Evolutionary conservation across 495 filamentous ascomycete species (phyloP).

Genomic region (Lepraria neglecta): DNA sequence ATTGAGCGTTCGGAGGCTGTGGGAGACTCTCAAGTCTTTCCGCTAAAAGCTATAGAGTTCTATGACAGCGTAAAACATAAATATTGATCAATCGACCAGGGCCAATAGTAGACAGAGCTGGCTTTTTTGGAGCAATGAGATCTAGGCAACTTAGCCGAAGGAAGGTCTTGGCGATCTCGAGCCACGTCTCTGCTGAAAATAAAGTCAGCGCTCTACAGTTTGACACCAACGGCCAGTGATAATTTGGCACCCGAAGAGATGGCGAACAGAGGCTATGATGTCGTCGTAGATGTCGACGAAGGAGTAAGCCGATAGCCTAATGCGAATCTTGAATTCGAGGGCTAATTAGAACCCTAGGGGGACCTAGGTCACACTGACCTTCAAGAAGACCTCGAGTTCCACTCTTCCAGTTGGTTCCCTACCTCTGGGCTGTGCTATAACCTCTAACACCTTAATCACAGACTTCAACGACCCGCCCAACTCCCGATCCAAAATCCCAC

Average conservation of each 20-base stretch:
- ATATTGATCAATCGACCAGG: no score
- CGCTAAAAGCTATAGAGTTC: slow-evolving; percentile 50
- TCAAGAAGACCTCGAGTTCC: slow-evolving; percentile 98
- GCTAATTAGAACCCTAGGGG: slow-evolving; percentile 50
- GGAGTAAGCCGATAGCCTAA: slow-evolving; percentile 51
- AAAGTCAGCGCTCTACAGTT: not conserved
- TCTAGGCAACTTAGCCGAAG: slow-evolving; percentile 12
- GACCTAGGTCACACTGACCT: slow-evolving; percentile 97
- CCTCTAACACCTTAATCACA: slow-evolving; percentile 25
- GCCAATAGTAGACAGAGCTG: no score
- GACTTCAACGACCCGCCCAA: slow-evolving; percentile 51
- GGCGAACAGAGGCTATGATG: slow-evolving; percentile 87
- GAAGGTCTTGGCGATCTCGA: slow-evolving; percentile 3
- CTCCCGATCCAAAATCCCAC: slow-evolving; percentile 50
- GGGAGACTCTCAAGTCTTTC: slow-evolving; percentile 28
- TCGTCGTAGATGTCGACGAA: slow-evolving; percentile 92
- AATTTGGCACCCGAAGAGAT: slow-evolving; percentile 38
- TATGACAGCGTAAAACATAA: not conserved
- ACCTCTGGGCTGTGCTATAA: not conserved
- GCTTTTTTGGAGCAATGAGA: not conserved
- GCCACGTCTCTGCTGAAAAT: slow-evolving; percentile 11
- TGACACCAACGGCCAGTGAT: slow-evolving; percentile 1
- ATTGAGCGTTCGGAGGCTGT: slow-evolving; percentile 8
- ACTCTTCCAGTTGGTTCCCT: slow-evolving; percentile 67
- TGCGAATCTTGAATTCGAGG: not conserved